These are phyloP conservation scores for Cystofilobasidium capitatum DNA, from an alignment of 768 basidiomycete species.

Conservation along the genomic window DNA sequence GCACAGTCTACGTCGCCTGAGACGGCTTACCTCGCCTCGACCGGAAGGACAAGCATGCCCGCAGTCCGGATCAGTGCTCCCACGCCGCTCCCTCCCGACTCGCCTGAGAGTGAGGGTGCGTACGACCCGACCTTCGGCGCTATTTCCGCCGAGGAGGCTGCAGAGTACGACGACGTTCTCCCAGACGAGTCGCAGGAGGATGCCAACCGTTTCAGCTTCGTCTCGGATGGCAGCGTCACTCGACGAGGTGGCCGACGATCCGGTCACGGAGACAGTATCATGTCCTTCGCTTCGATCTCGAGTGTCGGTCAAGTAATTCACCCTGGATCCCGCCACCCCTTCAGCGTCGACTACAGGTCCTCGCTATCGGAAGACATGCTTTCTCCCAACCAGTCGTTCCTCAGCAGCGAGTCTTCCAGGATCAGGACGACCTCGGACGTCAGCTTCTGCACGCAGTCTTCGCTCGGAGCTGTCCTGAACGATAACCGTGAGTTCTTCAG, in stretches of 20 bases:
- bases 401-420: not conserved
- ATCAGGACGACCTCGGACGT: slow-evolving; percentile 6
- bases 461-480: slow-evolving; percentile 8
- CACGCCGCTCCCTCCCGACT: slow-evolving; percentile 11
- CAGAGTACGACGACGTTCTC: slow-evolving; percentile 5
- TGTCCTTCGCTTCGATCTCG: slow-evolving; percentile 17
- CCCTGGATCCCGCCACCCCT: slow-evolving; percentile 5
- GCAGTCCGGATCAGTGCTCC: slow-evolving; percentile 9
- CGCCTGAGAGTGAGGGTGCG: not conserved
- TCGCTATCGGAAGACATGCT: not conserved
- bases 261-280: not conserved
- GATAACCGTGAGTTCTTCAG: not conserved
- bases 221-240: slow-evolving; percentile 11
- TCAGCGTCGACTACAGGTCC: slow-evolving; percentile 11
- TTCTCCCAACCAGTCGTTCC: not conserved
- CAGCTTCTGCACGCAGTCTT: slow-evolving; percentile 14
- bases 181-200: slow-evolving; percentile 5
- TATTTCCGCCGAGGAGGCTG: not conserved
- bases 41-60: not conserved
- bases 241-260: slow-evolving; percentile 1
- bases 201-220: not conserved
- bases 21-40: no score
- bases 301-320: slow-evolving; percentile 11
- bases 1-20: not conserved
- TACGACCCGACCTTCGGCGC: slow-evolving; percentile 1